Conservation (phyloP, 805 yeast species). For the Wickerhamiella siamensis region DNA sequence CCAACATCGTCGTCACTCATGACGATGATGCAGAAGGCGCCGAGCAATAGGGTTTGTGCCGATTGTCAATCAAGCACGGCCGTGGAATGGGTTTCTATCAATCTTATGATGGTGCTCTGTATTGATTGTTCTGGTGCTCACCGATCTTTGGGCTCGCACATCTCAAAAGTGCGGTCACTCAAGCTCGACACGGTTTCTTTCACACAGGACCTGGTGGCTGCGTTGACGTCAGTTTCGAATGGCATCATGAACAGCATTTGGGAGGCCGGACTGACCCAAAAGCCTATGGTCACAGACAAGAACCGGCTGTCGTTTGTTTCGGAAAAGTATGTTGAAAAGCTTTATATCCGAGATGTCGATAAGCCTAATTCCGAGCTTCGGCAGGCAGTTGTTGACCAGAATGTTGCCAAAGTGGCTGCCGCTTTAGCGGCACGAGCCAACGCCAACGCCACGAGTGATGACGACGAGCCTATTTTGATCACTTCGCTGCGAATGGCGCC, state of each 20-base stretch:
- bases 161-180: constrained; percentile 64
- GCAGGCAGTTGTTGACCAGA: constrained; percentile 23
- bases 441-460: constrained; percentile 22
- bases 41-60: constrained; percentile 54
- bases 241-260: constrained; percentile 41
- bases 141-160: constrained; percentile 68
- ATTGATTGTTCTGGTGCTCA: constrained; percentile 83
- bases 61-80: constrained; percentile 53
- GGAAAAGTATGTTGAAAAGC: constrained; percentile 46
- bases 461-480: constrained; percentile 22
- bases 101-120: constrained; percentile 57
- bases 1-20: constrained; percentile 7
- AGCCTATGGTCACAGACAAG: constrained; percentile 24
- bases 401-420: constrained; percentile 19
- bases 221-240: constrained; percentile 47
- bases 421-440: constrained; percentile 30
- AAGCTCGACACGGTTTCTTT: constrained; percentile 50
- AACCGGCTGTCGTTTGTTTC: constrained; percentile 46
- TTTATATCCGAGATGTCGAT: constrained; percentile 28
- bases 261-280: constrained; percentile 31
- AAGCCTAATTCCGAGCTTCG: constrained; percentile 25
- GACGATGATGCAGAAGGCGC: constrained; percentile 19
- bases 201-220: constrained; percentile 41
- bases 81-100: constrained; percentile 83
- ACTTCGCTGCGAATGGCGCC: constrained; percentile 23